Percentiles rank a stretch among this genome's conserved stretches.
Evolutionary conservation across 2,329 filamentous ascomycete genomes (phyloP).

Genomic region (Coniochaeta ligniaria): DNA sequence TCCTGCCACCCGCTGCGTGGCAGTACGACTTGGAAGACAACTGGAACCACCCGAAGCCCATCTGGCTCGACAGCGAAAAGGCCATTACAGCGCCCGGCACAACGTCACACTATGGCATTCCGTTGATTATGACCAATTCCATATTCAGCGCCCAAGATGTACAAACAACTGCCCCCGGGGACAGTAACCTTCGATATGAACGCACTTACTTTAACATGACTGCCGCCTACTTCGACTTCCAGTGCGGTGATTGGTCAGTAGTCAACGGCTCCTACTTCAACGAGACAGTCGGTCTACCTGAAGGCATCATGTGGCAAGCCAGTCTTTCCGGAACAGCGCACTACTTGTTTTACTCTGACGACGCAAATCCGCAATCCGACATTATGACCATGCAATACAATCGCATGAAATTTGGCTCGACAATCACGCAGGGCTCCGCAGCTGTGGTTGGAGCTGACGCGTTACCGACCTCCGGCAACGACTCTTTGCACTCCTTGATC

Average conservation of each 20-base stretch:
- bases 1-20: not conserved
- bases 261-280: conserved; percentile 3
- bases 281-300: not conserved
- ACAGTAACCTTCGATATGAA: not conserved
- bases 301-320: not conserved
- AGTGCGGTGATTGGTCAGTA: conserved; percentile 8
- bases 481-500: conserved; percentile 9
- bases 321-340: not conserved
- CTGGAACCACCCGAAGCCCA: not conserved
- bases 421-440: conserved; percentile 2
- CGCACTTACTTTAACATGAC: conserved; percentile 6
- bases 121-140: not conserved
- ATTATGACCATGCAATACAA: not conserved
- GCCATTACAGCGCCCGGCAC: not conserved
- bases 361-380: not conserved
- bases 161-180: not conserved
- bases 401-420: not conserved
- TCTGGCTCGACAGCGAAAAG: not conserved
- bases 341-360: not conserved
- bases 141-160: not conserved
- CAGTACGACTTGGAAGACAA: not conserved
- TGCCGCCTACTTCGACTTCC: conserved; percentile 8
- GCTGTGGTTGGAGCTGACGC: not conserved
- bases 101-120: not conserved
- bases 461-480: not conserved